A percentile compares a stretch with the other conserved stretches of the same genome.
Evolutionary conservation across 192 early-diverging fungal genomes (phyloP).

Genomic region (Entomortierella parvispora): DNA sequence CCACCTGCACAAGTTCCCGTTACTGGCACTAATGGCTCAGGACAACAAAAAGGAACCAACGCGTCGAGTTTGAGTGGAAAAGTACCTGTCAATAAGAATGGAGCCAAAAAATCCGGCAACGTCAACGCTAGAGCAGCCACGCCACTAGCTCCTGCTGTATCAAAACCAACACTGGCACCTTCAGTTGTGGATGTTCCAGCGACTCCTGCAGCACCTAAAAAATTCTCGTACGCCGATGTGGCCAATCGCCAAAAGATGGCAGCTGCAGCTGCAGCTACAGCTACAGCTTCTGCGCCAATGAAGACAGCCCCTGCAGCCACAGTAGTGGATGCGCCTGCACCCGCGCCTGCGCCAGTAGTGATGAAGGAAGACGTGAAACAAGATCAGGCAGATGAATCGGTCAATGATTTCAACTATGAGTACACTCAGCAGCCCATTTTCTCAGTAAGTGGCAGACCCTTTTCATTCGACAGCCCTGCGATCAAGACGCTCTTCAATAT

Average conservation of each 20-base stretch:
- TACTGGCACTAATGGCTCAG: too few species aligned
- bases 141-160: too few species aligned
- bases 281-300: neutral
- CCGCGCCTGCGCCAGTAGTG: neutral
- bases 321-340: neutral
- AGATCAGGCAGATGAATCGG: neutral
- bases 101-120: too few species aligned
- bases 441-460: slow-evolving; percentile 11
- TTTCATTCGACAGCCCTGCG: slow-evolving; percentile 16
- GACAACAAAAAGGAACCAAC: too few species aligned
- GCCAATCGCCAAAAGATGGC: neutral
- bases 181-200: neutral
- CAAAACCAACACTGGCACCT: neutral
- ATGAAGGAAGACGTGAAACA: neutral
- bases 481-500: slow-evolving; percentile 17
- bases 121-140: too few species aligned
- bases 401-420: slow-evolving; percentile 8
- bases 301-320: neutral
- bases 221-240: slow-evolving; percentile 25
- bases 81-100: too few species aligned
- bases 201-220: slow-evolving; percentile 6
- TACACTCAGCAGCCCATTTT: neutral
- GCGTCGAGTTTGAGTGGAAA: too few species aligned
- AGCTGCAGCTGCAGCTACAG: neutral
- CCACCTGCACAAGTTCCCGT: neutral